phyloP scores from a whole-genome alignment of 371 early-diverging fungal species.

The Mucor lusitanicus region DNA sequence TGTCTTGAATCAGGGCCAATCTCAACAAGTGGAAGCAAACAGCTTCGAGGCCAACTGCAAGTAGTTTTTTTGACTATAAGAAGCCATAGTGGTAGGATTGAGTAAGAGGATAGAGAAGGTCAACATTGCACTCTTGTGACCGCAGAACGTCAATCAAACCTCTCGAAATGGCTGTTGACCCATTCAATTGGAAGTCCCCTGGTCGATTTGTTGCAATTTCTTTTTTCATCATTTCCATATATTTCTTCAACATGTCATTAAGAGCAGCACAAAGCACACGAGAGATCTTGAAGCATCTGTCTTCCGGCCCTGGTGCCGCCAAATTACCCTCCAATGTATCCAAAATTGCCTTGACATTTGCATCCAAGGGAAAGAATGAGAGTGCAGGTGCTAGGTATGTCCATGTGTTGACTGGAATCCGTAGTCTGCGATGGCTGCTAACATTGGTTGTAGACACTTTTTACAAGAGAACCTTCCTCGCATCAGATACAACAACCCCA shows the following conservation, averaged over 20 bases:
- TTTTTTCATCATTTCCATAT: neutral
- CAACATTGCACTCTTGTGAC: neutral
- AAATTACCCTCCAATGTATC: slow-evolving; percentile 52
- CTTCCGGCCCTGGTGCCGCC: slow-evolving; percentile 55
- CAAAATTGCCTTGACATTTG: slow-evolving; percentile 58
- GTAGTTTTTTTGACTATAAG: neutral
- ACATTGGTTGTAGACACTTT: slow-evolving; percentile 52
- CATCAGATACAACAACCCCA: slow-evolving; percentile 66
- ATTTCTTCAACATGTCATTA: slow-evolving; percentile 32
- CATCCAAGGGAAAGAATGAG: slow-evolving; percentile 55
- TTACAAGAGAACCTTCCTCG: slow-evolving; percentile 61
- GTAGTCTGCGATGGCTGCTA: neutral
- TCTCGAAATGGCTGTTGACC: neutral
- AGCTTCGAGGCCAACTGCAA: too few relatives aligned
- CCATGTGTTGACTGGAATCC: neutral
- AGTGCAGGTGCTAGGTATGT: slow-evolving; percentile 63
- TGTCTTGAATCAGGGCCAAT: too few relatives aligned
- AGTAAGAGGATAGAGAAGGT: neutral
- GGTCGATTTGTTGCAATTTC: neutral
- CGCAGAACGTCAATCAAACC: neutral
- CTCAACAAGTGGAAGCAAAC: too few relatives aligned
- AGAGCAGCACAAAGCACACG: slow-evolving; percentile 42
- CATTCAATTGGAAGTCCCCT: slow-evolving; percentile 2
- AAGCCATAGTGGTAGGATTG: neutral
- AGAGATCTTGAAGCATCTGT: slow-evolving; percentile 33